Percentiles rank a stretch among this genome's conserved stretches.
These are phyloP conservation scores for Corymbia calophylla DNA, from an alignment of 441 rosid species.

Conservation along the genomic window DNA sequence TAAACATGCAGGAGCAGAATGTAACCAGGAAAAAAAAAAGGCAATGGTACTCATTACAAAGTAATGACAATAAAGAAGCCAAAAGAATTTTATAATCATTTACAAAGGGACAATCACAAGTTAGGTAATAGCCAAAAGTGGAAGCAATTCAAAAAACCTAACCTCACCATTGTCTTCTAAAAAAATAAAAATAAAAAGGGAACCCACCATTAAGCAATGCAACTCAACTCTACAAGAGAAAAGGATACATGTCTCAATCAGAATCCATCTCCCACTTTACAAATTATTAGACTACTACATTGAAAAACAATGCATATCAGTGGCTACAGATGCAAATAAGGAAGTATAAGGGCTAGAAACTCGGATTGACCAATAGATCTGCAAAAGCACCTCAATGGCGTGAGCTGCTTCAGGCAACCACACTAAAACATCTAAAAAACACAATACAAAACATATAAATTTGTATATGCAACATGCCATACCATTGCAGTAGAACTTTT, in stretches of 20 bases:
- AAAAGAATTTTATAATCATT: not conserved
- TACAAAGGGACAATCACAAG: not conserved
- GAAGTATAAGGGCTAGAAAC: not conserved
- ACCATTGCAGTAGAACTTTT: conserved; percentile 48
- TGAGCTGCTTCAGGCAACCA: not conserved
- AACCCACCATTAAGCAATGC: not conserved
- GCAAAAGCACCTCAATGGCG: not conserved
- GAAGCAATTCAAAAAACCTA: not conserved
- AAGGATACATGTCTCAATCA: not conserved
- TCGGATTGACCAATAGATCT: not conserved
- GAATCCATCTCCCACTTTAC: not conserved
- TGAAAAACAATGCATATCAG: not conserved
- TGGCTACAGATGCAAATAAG: not conserved
- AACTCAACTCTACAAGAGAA: not conserved
- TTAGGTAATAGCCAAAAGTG: not conserved
- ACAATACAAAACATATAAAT: not conserved
- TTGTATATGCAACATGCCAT: not conserved
- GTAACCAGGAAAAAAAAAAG: not conserved
- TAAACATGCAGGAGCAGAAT: not conserved
- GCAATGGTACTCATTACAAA: not conserved
- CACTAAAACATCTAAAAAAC: not conserved
- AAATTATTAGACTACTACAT: not conserved
- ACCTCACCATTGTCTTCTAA: not conserved
- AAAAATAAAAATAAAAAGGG: not conserved
- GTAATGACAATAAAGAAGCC: not conserved